Base-by-base conservation (phyloP, 1,284 basidiomycete genomes). In the Tremellales sp. region DNA sequence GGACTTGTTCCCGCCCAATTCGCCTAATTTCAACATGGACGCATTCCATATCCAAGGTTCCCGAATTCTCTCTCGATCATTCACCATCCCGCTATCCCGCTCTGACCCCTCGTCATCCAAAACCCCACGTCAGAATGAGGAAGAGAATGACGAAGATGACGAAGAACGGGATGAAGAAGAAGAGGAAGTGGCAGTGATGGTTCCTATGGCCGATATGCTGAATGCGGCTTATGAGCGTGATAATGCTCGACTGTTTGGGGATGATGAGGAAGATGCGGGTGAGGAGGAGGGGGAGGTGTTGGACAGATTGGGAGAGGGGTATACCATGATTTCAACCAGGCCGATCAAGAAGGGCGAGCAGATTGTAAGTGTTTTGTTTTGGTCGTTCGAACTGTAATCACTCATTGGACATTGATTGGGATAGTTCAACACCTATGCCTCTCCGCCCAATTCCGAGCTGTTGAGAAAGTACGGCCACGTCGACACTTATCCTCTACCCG, bases 401-500 rank as follows among this genome's bases (percentile, higher is more conserved):
- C 25, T 36, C 15, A 19, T 19, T 42, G 3, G 31, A 24, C 21
- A n/a, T 17, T 22, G 17, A 24, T 26, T 19, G 17, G 19, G 45
- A 4, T 54, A 92, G 89, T 90, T 84, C 81, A 98, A 98, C 71
- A 97, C 96, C 0, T 98, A 97, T 70, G 90, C 86, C 22, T 87
- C 96, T 64, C 87, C 85, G 7, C 91, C 94, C 3, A 98, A 98
- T 67, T 83, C 87, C n/a, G 92, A 96, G 61, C 81, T 99, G 1
- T 79, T 98, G 19, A 83, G 96, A 43, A 83, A 89, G 44, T 98
- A 97, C 65, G 94, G 94, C 0, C 88, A 97, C 66, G 85, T 97
- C 43, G 96, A 98, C 73, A 70, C 85, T 36, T 69, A 90, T 19
- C 79, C 78, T 11, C 67, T 88, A 3, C 70, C 77, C 0, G 51